Evolutionary conservation across 352 stramenopile genomes (phyloP), one percentile per base, ranked within the genome.

Genomic region (Pythium periplocum): DNA sequence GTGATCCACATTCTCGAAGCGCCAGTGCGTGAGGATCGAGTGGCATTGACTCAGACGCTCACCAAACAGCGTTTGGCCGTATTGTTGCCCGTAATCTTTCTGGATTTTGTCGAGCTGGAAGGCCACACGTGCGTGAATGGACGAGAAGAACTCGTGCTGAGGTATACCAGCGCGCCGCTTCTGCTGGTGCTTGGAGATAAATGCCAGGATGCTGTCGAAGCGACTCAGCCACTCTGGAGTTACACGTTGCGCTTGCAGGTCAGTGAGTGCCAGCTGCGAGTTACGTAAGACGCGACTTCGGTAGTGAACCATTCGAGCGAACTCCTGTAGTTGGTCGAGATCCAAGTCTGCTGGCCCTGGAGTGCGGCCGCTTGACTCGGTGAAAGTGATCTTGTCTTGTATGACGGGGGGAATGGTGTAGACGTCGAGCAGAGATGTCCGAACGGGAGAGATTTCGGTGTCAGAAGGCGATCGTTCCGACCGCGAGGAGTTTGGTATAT

Each of bases 271-370:
- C 11, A 62, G 38, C 41, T 84, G 66, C 17, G 70, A 46, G 2
- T 72, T 49, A 2, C 55, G 17, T 1, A 88, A 55, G 48, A 88
- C 73, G 17, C 67, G 73, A 8, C 75, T 71, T 34, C 78, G 75
- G 31, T 86, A 88, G 55, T 86, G 75, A 1, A 68, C 75, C 9
- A 86, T n/a, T 26, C 78, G 69, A 9, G 64, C 78, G 45, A 86
- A 88, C 9, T 62, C 61, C 30, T 78, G 57, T 11, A 88, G 50
- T 34, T 78, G 61, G 12, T 63, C 41, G 11, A 88, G 56, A 34
- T 86, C 61, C 8, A 83, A 55, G 40, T 84, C 73, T 3, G 70
- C 73, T 36, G 75, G 69, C 0, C 68, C 65, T 32, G 57, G 38
- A 12, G 12, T 42, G 7, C 38, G 38, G 12, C 38, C 0, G 61